A percentile compares a stretch with the other conserved stretches of the same genome.
These are phyloP conservation scores for Paramecium primaurelia DNA, from an alignment of 73 alveolate genomes.

Conservation along the genomic window DNA sequence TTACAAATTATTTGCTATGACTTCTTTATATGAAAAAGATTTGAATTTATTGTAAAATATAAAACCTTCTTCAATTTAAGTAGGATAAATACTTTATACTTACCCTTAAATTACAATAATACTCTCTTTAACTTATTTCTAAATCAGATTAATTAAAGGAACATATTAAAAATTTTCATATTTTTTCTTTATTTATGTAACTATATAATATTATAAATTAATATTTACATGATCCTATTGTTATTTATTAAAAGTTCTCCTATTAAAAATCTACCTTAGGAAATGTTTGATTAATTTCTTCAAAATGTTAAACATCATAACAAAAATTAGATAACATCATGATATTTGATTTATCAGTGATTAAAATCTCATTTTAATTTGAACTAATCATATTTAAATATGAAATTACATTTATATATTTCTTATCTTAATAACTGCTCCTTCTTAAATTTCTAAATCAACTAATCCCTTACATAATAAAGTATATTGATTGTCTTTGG, in stretches of 20 bases:
- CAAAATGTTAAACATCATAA: not conserved
- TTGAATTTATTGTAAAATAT: not conserved
- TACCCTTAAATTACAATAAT: not conserved
- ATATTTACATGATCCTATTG: not conserved
- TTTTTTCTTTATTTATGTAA: not conserved
- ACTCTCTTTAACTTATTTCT: not conserved
- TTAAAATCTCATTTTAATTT: not conserved
- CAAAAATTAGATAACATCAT: not conserved
- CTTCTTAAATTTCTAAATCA: not conserved
- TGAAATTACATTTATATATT: not conserved
- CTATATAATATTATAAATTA: not conserved
- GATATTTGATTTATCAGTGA: not conserved
- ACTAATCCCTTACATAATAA: not conserved
- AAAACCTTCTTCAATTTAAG: not conserved
- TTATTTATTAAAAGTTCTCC: not conserved
- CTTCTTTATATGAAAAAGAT: not conserved
- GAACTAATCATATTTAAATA: not conserved
- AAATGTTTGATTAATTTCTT: not conserved
- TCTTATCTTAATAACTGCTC: not conserved
- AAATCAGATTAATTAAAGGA: not conserved
- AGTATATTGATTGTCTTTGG: not conserved
- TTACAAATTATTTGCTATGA: not conserved
- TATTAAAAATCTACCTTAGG: not conserved
- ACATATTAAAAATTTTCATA: not conserved
- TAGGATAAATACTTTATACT: not conserved